Percentiles rank a stretch among this genome's conserved stretches.
Conservation (phyloP, 352 stramenopile species). For the Saprolegnia parasitica region DNA sequence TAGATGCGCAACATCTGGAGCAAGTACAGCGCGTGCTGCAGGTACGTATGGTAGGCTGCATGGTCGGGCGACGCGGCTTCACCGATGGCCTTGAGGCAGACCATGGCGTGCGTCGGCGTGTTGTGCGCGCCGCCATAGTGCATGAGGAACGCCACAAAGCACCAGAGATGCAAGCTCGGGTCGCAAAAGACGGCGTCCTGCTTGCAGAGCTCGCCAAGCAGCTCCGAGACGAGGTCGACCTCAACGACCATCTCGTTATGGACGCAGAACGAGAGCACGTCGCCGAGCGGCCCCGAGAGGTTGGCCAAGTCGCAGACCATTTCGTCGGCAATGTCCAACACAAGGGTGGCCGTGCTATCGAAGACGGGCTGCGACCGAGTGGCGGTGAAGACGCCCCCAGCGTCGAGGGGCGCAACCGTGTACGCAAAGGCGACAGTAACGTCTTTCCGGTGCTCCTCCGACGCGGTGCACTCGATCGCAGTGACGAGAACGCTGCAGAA, state of each 20-base stretch:
- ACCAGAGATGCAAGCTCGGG: conserved; percentile 22
- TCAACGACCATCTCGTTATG: neutral
- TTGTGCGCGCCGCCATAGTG: neutral
- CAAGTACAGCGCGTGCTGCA: conserved; percentile 11
- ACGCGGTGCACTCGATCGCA: neutral
- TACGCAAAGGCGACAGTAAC: neutral
- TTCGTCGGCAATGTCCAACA: neutral
- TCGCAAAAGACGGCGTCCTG: conserved; percentile 27
- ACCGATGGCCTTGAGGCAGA: conserved; percentile 17
- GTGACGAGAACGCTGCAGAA: neutral
- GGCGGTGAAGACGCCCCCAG: neutral
- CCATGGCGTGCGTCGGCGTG: neutral
- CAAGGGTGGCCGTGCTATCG: neutral
- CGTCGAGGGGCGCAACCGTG: neutral
- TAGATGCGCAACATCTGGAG: conserved; percentile 22
- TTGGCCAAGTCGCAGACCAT: conserved; percentile 6
- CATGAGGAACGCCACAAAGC: conserved; percentile 19
- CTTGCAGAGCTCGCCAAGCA: conserved; percentile 25
- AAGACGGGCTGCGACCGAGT: neutral
- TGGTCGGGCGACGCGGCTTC: neutral
- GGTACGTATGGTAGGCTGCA: neutral
- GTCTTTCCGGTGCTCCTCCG: too few relatives aligned
- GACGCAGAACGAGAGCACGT: conserved; percentile 22
- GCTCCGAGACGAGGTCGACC: conserved; percentile 6
- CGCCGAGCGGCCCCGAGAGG: conserved; percentile 23